Evolutionary conservation across 441 rosid genomes (phyloP).

Genomic region (Heliophila coronopifolia): DNA sequence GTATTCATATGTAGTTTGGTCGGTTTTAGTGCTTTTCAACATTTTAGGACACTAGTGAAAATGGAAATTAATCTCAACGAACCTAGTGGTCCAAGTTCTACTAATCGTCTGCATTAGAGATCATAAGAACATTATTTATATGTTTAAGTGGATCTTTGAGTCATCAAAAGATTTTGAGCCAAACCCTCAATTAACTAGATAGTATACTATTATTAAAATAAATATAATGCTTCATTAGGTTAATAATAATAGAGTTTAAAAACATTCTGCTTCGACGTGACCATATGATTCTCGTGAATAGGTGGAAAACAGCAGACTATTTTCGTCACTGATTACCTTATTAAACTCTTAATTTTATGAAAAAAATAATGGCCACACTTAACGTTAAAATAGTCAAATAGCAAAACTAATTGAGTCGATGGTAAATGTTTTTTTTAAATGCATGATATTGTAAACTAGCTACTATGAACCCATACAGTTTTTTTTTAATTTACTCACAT

Average conservation of each 20-base stretch:
- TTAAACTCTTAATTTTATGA: too few relatives aligned
- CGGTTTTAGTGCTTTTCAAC: slow-evolving; percentile 27
- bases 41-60: slow-evolving; percentile 19
- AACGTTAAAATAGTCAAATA: too few relatives aligned
- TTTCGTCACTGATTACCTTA: slow-evolving; percentile 13
- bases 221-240: not conserved
- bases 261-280: slow-evolving; percentile 1
- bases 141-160: slow-evolving; percentile 19
- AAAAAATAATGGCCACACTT: too few relatives aligned
- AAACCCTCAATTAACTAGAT: not conserved
- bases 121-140: not conserved
- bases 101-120: slow-evolving; percentile 14
- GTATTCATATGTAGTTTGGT: not conserved
- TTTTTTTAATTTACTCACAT: too few relatives aligned
- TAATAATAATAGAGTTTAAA: slow-evolving; percentile 1
- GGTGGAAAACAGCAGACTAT: not conserved
- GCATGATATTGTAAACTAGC: too few relatives aligned
- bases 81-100: slow-evolving; percentile 25
- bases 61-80: slow-evolving; percentile 11
- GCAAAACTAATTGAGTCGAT: too few relatives aligned
- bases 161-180: slow-evolving; percentile 7
- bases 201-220: not conserved
- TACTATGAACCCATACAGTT: too few relatives aligned
- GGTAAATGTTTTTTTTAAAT: too few relatives aligned
- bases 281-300: slow-evolving; percentile 24